Evolutionary conservation across 345 rosid genomes (phyloP).

Genomic region (Citrus mangshanensis): DNA sequence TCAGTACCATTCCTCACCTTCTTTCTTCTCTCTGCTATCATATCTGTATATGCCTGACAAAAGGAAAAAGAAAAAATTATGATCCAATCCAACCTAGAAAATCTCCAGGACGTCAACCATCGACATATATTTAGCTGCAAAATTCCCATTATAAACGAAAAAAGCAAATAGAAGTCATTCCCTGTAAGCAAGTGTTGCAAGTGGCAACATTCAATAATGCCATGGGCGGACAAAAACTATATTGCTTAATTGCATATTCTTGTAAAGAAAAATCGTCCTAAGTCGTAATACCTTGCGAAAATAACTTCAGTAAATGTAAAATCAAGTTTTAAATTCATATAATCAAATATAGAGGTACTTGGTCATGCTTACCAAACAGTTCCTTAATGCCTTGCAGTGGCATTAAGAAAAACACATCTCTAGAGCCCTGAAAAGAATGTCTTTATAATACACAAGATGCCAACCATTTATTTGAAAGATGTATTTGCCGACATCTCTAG

Average conservation of each 20-base stretch:
- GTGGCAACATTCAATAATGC: neutral
- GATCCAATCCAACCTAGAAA: neutral
- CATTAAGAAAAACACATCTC: neutral
- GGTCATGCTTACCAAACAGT: neutral
- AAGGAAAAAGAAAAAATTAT: neutral
- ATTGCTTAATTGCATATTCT: neutral
- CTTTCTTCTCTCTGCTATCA: constrained; percentile 78
- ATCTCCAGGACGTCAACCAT: neutral
- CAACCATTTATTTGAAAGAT: neutral
- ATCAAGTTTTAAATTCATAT: neutral
- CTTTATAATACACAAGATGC: neutral
- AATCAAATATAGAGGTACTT: neutral
- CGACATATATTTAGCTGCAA: neutral
- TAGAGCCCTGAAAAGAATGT: neutral
- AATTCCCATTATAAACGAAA: neutral
- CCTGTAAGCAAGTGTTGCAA: neutral
- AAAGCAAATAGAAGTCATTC: neutral
- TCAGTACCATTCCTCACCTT: constrained; percentile 67
- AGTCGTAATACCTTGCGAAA: neutral
- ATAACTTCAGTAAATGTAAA: neutral
- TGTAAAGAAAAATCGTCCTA: neutral
- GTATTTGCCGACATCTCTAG: neutral
- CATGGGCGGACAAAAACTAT: neutral
- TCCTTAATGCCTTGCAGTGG: neutral
- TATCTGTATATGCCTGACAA: constrained; percentile 63